Conservation (phyloP, 768 basidiomycete genomes). For the Pholiota microspora region DNA sequence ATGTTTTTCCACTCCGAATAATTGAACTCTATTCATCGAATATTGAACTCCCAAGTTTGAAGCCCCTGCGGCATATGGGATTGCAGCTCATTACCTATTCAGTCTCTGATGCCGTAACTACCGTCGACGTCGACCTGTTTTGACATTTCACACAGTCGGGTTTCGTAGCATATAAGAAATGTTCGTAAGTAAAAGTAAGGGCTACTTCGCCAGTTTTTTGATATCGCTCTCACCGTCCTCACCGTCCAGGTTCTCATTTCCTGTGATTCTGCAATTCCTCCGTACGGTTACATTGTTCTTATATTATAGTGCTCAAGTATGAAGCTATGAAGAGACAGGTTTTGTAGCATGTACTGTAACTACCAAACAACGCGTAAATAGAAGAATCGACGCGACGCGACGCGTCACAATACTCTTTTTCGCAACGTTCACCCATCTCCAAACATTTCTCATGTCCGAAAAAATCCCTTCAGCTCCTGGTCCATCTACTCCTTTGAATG, state of each 20-base stretch:
- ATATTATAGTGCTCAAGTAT: too few species aligned
- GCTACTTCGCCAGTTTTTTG: too few species aligned
- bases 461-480: slow-evolving; percentile 57
- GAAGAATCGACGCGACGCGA: too few species aligned
- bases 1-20: slow-evolving; percentile 8
- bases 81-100: slow-evolving; percentile 21
- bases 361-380: slow-evolving; percentile 16
- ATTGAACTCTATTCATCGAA: slow-evolving; percentile 18
- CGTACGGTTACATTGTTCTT: too few species aligned
- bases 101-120: slow-evolving; percentile 4
- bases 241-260: too few species aligned
- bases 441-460: slow-evolving; percentile 6
- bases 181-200: too few species aligned
- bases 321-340: too few species aligned
- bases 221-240: too few species aligned
- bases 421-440: not conserved
- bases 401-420: not conserved
- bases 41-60: slow-evolving; percentile 7
- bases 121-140: not conserved
- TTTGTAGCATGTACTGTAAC: too few species aligned
- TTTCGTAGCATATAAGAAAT: too few species aligned
- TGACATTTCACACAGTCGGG: too few species aligned
- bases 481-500: slow-evolving; percentile 53
- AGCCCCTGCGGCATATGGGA: slow-evolving; percentile 14
- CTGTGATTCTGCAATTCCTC: too few species aligned